phyloP scores from a whole-genome alignment of 495 filamentous ascomycete species.

The Penicillium canescens region DNA sequence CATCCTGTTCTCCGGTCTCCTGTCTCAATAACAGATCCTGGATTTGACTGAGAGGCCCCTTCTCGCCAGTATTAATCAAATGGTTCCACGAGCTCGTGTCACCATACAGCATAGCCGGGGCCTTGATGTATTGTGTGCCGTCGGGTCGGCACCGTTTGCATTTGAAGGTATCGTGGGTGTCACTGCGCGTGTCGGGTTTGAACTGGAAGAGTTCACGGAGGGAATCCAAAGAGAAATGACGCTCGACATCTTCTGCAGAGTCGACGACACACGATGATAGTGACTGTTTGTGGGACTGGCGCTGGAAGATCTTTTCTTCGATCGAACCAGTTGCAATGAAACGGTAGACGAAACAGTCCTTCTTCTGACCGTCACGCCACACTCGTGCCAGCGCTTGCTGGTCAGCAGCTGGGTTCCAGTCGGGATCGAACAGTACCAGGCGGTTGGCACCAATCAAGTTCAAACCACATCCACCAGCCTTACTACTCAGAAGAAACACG shows the following conservation, averaged over 20 bases:
- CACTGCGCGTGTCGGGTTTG: slow-evolving; percentile 76
- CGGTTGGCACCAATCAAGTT: slow-evolving; percentile 98
- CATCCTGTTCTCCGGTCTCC: slow-evolving; percentile 74
- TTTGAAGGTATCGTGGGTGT: slow-evolving; percentile 99
- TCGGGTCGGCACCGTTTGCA: slow-evolving; percentile 92
- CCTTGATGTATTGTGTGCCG: slow-evolving; percentile 82
- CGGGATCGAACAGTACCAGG: slow-evolving; percentile 94
- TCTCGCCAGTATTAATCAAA: slow-evolving; percentile 75
- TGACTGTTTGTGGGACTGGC: slow-evolving; percentile 96
- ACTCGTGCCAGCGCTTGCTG: slow-evolving; percentile 97
- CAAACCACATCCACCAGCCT: slow-evolving; percentile 94
- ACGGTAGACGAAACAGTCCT: slow-evolving; percentile 98
- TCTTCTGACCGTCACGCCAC: slow-evolving; percentile 98
- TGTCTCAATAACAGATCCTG: slow-evolving; percentile 92
- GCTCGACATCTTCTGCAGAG: slow-evolving; percentile 92
- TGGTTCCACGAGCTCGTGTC: slow-evolving; percentile 99
- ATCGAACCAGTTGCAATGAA: slow-evolving; percentile 98
- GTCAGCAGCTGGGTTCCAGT: slow-evolving; percentile 99
- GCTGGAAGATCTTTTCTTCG: slow-evolving; percentile 99
- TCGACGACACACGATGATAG: slow-evolving; percentile 98
- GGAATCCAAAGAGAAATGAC: slow-evolving; percentile 89
- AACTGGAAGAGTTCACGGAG: slow-evolving; percentile 94
- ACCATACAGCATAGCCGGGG: slow-evolving; percentile 91
- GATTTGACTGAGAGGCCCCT: slow-evolving; percentile 70
- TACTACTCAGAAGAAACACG: slow-evolving; percentile 92